Base-by-base conservation (phyloP, 164 flowering plant genomes). In the Magnolia kwangsiensis region DNA sequence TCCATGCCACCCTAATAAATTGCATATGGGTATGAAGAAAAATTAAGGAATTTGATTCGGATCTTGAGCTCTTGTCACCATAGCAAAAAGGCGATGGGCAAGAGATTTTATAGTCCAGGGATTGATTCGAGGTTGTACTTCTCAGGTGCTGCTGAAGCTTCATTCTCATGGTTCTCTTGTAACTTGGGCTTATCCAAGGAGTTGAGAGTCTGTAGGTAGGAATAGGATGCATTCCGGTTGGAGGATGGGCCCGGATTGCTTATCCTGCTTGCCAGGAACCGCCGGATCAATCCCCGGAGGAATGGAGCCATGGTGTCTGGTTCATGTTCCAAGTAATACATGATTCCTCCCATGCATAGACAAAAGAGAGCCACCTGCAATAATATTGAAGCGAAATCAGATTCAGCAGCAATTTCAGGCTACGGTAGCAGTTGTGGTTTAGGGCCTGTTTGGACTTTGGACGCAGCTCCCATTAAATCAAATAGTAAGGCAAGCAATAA, bases 231-330 rank as follows among this genome's bases (percentile, higher is more conserved):
- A 80, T 69, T 82, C 50, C 85, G 86, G 69, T 67, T 81, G 27
- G 88, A 72, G 50, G 92, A 65, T 31, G 89, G 87, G 19, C 81
- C 84, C 1, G 96, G 94, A 79, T 88, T 95, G 88, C 94, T 95
- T 18, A 95, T 92, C 81, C 91, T 87, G 82, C 99, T 93, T 51
- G 98, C 93, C 71, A 95, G 93, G 84, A 95, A 95, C 45, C 99
- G 96, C 19, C 96, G 97, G 20, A 95, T 92, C 61, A 95, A 80
- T 51, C 97, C 91, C 80, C 98, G 84, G 16, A 95, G 89, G 78
- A 93, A 91, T 50, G 98, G 98, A 49, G 99, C 97, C 99, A 95
- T 93, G 18, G 98, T 95, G 71, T 93, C 94, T 16, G 99, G 99
- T 80, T 95, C 99, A 74, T 95, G 87, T 74, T 95, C 99, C 72